Evolutionary conservation across 2,329 filamentous ascomycete species (phyloP).

Genomic region (Xylaria digitata): DNA sequence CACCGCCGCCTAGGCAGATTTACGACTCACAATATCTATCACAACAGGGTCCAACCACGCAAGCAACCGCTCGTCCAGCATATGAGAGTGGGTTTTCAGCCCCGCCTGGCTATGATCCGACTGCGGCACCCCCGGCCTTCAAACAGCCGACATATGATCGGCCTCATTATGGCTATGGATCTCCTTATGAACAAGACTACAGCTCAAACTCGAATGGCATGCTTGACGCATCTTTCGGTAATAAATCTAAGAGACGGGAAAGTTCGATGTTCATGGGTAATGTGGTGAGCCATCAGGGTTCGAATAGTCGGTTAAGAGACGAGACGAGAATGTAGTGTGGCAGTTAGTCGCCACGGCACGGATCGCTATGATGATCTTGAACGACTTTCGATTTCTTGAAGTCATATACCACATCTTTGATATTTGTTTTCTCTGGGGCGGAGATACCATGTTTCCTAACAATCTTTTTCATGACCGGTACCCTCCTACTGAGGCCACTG

Average conservation of each 20-base stretch:
- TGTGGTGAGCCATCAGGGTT: slow-evolving; percentile 61
- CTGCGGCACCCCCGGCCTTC: slow-evolving; percentile 27
- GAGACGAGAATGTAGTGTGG: slow-evolving; percentile 57
- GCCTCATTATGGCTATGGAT: slow-evolving; percentile 48
- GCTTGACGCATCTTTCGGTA: slow-evolving; percentile 53
- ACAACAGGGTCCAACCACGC: slow-evolving; percentile 51
- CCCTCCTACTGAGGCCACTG: slow-evolving; percentile 17
- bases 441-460: slow-evolving; percentile 39
- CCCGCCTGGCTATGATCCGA: slow-evolving; percentile 52
- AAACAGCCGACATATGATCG: slow-evolving; percentile 55
- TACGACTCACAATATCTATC: slow-evolving; percentile 59
- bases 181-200: slow-evolving; percentile 49
- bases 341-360: neutral
- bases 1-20: slow-evolving; percentile 57
- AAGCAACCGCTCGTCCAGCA: slow-evolving; percentile 53
- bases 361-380: slow-evolving; percentile 26
- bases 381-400: slow-evolving; percentile 32
- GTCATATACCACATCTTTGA: slow-evolving; percentile 34
- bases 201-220: slow-evolving; percentile 44
- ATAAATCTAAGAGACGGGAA: slow-evolving; percentile 65
- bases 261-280: slow-evolving; percentile 68
- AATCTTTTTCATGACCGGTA: slow-evolving; percentile 31
- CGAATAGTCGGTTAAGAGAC: slow-evolving; percentile 65
- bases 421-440: slow-evolving; percentile 35
- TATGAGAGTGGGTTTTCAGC: slow-evolving; percentile 59